Evolutionary conservation across 2,329 filamentous ascomycete genomes (phyloP).

Genomic region (Pyricularia grisea): DNA sequence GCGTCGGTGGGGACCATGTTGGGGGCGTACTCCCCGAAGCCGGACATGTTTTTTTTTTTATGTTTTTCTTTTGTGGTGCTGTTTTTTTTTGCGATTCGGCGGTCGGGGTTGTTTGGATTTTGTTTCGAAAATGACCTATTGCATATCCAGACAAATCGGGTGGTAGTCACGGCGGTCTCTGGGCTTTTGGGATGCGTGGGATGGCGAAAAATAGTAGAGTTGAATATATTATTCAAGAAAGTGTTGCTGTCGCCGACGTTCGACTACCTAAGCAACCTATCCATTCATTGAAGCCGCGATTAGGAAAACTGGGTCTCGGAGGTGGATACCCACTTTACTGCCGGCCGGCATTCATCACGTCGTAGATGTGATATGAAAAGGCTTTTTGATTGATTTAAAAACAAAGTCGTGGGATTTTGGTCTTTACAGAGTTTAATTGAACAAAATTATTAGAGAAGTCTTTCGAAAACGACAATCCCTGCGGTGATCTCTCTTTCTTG

Average conservation of each 20-base stretch:
- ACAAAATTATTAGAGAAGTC: no score
- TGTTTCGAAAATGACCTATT: neutral
- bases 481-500: no score
- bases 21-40: conserved; percentile 55
- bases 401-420: neutral
- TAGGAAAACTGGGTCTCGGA: neutral
- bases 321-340: neutral
- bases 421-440: no score
- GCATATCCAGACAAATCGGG: neutral
- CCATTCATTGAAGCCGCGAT: neutral
- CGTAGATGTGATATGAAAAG: neutral
- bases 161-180: no score
- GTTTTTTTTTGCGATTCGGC: neutral
- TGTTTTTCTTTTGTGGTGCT: neutral
- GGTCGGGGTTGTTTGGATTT: neutral
- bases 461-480: no score
- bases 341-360: neutral
- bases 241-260: neutral
- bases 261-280: neutral
- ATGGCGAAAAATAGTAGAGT: neutral
- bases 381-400: neutral
- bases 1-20: conserved; percentile 58
- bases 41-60: conserved; percentile 35
- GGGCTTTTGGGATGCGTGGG: neutral
- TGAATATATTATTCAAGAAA: neutral